Conservation (phyloP, 805 yeast genomes). For the Yarrowia sp. region DNA sequence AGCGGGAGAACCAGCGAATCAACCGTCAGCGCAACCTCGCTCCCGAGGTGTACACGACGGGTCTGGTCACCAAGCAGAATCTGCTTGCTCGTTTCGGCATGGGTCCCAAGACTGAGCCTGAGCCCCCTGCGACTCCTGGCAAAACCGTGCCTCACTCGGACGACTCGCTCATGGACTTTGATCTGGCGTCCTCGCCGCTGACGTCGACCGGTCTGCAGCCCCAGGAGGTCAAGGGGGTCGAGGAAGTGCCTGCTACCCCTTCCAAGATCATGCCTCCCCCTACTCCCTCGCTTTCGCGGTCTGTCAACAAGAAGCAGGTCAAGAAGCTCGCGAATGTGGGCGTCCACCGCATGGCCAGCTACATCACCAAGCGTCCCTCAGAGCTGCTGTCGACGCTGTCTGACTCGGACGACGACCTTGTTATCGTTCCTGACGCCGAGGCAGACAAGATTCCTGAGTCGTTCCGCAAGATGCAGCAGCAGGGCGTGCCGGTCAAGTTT, state of each 20-base stretch:
- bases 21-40: constrained; percentile 33
- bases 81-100: constrained; percentile 1
- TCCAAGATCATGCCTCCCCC: not conserved
- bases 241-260: not conserved
- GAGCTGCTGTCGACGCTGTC: constrained; percentile 6
- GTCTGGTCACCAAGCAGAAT: constrained; percentile 8
- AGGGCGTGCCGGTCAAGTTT: not conserved
- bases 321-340: constrained; percentile 18
- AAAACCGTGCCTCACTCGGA: not conserved
- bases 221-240: not conserved
- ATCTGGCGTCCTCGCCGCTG: not conserved
- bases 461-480: constrained; percentile 9
- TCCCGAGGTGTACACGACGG: constrained; percentile 31
- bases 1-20: constrained; percentile 31
- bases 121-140: not conserved
- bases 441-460: constrained; percentile 18
- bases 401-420: constrained; percentile 5
- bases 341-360: constrained; percentile 10
- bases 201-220: not conserved
- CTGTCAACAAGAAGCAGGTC: constrained; percentile 10
- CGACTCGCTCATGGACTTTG: constrained; percentile 3
- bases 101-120: not conserved
- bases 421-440: constrained; percentile 9
- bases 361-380: constrained; percentile 3
- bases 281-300: constrained; percentile 1